Base-by-base conservation (phyloP, 352 stramenopile species). In the Peronospora destructor region DNA sequence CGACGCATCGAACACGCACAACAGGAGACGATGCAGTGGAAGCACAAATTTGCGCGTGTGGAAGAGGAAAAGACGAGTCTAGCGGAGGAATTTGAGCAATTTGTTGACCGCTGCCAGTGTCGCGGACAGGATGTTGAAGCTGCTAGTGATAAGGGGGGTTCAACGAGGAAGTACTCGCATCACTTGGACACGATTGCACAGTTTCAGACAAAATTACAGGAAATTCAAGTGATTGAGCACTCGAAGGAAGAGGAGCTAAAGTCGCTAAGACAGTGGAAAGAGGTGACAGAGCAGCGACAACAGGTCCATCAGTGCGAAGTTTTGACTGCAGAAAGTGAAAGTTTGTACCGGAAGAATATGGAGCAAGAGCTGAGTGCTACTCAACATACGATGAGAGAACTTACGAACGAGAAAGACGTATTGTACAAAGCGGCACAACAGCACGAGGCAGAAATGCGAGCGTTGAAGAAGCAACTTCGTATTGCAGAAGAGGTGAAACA, bases 11-110 rank as follows among this genome's bases (percentile, higher is more conserved):
- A 85, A 35, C 64, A 83, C n/a, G 63, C 69, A 10, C 59, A 79
- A 30, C 68, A 80, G 10, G 79, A 94, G 25, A 53, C 70, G 3
- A 75, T 85, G 16, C 78, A 71, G 40, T 91, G 80, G 73, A 83
- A 75, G 55, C 74, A 68, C 44, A 84, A 85, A 47, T 76, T 68
- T 54, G 60, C 69, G 35, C 70, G 65, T 21, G 37, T 79, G 3
- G 71, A 86, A 36, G 83, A 91, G 21, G 73, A 91, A 34, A 84
- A 86, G 19, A 56, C 68, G 39, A 67, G 79, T 35, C 50, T 90
- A 19, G 61, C 60, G 0, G 53, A 61, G 8, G 70, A 80, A 30
- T 70, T 89, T 19, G 75, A 91, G 60, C 64, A 65, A 25, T 71
- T 85, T 21, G 61, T 67, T 9, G 40, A 60, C 16, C 64, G 68